A percentile compares a stretch with the other conserved stretches of the same genome.
These are phyloP conservation scores for Thermomucor indicae-seudaticae DNA, from an alignment of 371 early-diverging fungal species.

Conservation along the genomic window DNA sequence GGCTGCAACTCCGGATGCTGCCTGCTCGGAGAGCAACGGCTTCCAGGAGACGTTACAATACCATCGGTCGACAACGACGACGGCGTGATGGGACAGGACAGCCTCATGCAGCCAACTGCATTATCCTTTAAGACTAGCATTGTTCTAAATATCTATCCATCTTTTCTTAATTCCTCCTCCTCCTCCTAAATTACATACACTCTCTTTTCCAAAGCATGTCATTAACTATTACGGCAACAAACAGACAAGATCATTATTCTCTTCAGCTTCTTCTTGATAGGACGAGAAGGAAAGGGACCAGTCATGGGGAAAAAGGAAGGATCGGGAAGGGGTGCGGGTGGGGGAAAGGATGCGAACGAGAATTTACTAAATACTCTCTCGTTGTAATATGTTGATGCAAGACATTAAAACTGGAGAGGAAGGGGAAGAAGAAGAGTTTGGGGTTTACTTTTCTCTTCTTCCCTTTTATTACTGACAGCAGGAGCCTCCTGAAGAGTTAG, in stretches of 20 bases:
- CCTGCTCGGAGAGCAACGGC: neutral
- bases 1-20: neutral
- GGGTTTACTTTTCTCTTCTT: too few relatives aligned
- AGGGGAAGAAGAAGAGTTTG: too few relatives aligned
- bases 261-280: too few relatives aligned
- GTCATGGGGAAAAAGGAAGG: conserved; percentile 1
- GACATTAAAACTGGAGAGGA: too few relatives aligned
- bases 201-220: too few relatives aligned
- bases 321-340: neutral
- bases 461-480: conserved; percentile 20
- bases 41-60: conserved; percentile 9
- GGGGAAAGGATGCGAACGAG: too few relatives aligned
- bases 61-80: conserved; percentile 10
- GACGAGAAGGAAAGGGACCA: neutral
- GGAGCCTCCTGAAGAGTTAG: conserved; percentile 13
- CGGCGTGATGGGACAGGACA: conserved; percentile 12
- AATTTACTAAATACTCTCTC: too few relatives aligned
- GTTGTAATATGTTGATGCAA: too few relatives aligned
- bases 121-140: conserved; percentile 16
- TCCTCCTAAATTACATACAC: too few relatives aligned
- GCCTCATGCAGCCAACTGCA: conserved; percentile 19
- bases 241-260: too few relatives aligned
- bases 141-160: too few relatives aligned
- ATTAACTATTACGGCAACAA: too few relatives aligned
- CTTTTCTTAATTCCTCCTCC: neutral